These are phyloP conservation scores for Oleoguttula mirabilis DNA, from an alignment of 495 filamentous ascomycete genomes.

Conservation along the genomic window DNA sequence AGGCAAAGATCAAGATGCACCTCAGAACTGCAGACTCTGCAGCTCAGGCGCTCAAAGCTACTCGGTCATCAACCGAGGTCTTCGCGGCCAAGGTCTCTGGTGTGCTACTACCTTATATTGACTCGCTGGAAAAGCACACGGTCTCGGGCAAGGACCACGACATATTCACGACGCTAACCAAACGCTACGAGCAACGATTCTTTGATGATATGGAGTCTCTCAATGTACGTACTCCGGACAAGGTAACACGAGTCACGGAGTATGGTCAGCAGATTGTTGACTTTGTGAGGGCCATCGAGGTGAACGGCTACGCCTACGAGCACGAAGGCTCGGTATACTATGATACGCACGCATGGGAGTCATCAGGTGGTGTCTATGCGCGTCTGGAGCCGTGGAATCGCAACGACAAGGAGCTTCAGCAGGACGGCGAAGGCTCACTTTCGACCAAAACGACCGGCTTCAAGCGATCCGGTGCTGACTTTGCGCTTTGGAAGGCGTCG, in stretches of 20 bases:
- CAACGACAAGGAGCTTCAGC: constrained; percentile 67
- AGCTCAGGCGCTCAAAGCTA: constrained; percentile 20
- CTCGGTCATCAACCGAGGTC: constrained; percentile 32
- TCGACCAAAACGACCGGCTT: constrained; percentile 46
- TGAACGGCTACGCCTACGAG: constrained; percentile 74
- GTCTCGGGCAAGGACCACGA: constrained; percentile 63
- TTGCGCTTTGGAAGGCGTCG: constrained; percentile 88
- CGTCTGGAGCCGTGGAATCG: constrained; percentile 77
- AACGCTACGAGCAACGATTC: constrained; percentile 72
- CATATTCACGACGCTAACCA: constrained; percentile 70
- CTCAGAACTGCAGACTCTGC: constrained; percentile 52
- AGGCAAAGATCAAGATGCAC: constrained; percentile 89
- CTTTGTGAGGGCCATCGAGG: constrained; percentile 64
- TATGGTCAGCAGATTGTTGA: constrained; percentile 73
- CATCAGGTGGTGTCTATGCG: constrained; percentile 70
- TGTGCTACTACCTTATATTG: constrained; percentile 77
- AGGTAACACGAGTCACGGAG: constrained; percentile 76
- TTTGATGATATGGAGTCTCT: constrained; percentile 71
- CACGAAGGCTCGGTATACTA: constrained; percentile 74
- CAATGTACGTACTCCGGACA: constrained; percentile 74
- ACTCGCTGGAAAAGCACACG: constrained; percentile 58
- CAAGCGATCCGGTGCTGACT: constrained; percentile 68
- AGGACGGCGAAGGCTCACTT: constrained; percentile 82
- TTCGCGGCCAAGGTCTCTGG: constrained; percentile 46
- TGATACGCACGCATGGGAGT: constrained; percentile 79